A percentile compares a stretch with the other conserved stretches of the same genome.
These are phyloP conservation scores for Hemisphaericaspora lyxosophila DNA, from an alignment of 1,139 yeast species.

Conservation along the genomic window DNA sequence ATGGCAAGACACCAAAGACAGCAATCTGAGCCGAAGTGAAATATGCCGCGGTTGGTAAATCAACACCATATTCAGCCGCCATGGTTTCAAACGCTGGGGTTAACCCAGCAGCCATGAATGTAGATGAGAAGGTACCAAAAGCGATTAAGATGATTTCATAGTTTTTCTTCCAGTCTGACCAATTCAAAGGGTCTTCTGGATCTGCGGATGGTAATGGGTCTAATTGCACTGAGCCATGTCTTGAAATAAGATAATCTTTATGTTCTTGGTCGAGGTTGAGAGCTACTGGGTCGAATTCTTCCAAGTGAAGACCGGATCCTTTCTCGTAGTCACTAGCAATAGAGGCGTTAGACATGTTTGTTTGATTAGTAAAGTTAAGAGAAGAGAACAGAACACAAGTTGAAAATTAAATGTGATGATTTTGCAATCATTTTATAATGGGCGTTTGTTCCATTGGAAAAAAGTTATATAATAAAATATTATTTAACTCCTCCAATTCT, in stretches of 20 bases:
- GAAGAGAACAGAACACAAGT: no score
- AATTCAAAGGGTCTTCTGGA: constrained; percentile 19
- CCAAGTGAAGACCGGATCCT: constrained; percentile 5
- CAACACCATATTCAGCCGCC: constrained; percentile 14
- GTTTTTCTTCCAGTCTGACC: constrained; percentile 17
- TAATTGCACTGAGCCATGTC: constrained; percentile 17
- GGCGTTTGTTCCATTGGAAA: background rate
- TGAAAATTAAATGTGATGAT: no score
- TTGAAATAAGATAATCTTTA: constrained; percentile 14
- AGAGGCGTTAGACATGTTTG: constrained; percentile 4
- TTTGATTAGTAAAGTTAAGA: no score
- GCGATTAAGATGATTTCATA: constrained; percentile 16
- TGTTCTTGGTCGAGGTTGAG: constrained; percentile 17
- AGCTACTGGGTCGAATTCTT: constrained; percentile 6
- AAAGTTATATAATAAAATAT: no score
- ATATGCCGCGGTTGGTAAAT: constrained; percentile 16
- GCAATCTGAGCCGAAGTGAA: constrained; percentile 19
- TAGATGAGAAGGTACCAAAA: constrained; percentile 16
- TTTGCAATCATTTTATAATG: background rate
- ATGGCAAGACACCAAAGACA: constrained; percentile 16
- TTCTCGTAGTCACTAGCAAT: constrained; percentile 12
- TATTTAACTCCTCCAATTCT: background rate
- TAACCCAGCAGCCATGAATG: constrained; percentile 20
- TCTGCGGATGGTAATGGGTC: constrained; percentile 19
- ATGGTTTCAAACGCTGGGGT: constrained; percentile 18